Evolutionary conservation across 2,329 filamentous ascomycete genomes (phyloP).

Genomic region (Stromatinia cepivora): DNA sequence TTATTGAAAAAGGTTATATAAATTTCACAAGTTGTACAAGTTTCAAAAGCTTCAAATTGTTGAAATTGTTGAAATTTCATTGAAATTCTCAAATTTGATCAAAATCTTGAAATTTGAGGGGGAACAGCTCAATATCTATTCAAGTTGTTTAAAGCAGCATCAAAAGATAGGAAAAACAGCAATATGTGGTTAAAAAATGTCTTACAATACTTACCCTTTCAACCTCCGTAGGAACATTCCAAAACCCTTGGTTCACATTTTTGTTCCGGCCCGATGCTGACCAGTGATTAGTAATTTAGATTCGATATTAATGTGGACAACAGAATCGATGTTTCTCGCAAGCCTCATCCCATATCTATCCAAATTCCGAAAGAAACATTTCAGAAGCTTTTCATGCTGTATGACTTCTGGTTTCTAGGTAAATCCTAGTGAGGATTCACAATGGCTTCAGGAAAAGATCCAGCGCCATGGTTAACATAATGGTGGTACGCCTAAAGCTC

Average conservation of each 20-base stretch:
- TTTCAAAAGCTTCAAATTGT: too few species aligned
- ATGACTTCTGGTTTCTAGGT: not conserved
- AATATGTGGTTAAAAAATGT: too few species aligned
- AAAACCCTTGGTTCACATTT: not conserved
- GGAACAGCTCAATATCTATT: too few species aligned
- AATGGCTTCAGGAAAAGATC: not conserved
- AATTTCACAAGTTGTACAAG: too few species aligned
- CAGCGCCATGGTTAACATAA: conserved; percentile 3
- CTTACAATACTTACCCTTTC: too few species aligned
- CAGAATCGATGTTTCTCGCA: not conserved
- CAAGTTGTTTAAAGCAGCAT: too few species aligned
- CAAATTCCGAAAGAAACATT: not conserved
- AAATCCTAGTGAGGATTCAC: not conserved
- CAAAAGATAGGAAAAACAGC: too few species aligned
- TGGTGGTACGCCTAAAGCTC: conserved; percentile 6
- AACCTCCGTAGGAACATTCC: too few species aligned
- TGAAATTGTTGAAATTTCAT: too few species aligned
- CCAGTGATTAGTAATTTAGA: not conserved
- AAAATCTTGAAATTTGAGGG: too few species aligned
- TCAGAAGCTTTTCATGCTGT: not conserved
- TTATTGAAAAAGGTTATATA: too few species aligned
- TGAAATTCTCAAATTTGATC: too few species aligned
- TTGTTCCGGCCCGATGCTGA: not conserved
- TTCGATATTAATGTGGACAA: conserved; percentile 1
- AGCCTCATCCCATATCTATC: not conserved